Conservation (phyloP, 257 asterid species). For the Solanum bulbocastanum region DNA sequence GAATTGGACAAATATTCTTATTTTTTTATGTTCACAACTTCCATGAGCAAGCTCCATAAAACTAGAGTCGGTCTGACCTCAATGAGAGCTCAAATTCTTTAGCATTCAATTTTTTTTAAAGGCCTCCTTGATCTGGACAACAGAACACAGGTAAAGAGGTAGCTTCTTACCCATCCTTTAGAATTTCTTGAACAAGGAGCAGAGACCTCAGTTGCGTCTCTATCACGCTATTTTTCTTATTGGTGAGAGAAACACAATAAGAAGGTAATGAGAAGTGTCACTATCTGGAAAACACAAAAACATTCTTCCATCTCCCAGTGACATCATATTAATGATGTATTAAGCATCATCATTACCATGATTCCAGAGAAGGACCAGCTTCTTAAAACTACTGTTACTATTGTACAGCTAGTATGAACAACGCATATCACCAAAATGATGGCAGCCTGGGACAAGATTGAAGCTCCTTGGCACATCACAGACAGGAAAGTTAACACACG, state of each 20-base stretch:
- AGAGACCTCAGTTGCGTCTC: neutral
- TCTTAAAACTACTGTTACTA: neutral
- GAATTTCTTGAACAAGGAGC: neutral
- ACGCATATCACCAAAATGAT: neutral
- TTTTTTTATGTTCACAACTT: neutral
- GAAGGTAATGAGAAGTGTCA: neutral
- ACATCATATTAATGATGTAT: neutral
- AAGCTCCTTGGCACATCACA: neutral
- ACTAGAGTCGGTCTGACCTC: neutral
- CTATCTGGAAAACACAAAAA: neutral
- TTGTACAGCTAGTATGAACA: neutral
- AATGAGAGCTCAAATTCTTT: neutral
- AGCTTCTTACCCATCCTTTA: neutral
- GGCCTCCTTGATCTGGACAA: neutral
- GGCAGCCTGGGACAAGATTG: neutral
- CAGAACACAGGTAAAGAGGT: neutral
- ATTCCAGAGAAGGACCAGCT: neutral
- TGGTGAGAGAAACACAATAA: neutral
- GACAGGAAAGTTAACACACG: neutral
- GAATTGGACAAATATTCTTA: neutral
- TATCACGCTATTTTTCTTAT: neutral
- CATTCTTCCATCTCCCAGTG: neutral
- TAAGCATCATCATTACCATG: neutral
- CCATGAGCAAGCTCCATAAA: neutral
- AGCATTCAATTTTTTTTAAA: neutral